Evolutionary conservation across 2,329 filamentous ascomycete species (phyloP).

Genomic region (Karstenula rhodostoma): DNA sequence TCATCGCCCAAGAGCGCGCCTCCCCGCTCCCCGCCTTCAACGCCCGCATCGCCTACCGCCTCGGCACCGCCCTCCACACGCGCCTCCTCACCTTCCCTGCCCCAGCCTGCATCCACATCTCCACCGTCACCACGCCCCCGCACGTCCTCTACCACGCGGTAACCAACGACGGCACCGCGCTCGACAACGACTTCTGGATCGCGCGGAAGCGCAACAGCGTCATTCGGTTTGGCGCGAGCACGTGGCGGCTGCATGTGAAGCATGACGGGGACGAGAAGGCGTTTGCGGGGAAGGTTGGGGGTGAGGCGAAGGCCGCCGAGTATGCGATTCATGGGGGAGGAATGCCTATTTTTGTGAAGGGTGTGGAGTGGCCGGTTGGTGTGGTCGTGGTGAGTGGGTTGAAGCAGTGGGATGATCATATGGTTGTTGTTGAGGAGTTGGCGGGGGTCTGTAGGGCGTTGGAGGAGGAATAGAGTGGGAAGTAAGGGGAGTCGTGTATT

Average conservation of each 20-base stretch:
- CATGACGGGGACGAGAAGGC: constrained; percentile 69
- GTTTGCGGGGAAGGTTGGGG: constrained; percentile 71
- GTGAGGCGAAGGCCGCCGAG: constrained; percentile 54
- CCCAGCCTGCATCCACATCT: constrained; percentile 69
- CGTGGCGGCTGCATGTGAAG: constrained; percentile 76
- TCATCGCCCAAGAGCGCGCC: constrained; percentile 50
- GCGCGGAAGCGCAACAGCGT: constrained; percentile 76
- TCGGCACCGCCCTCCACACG: constrained; percentile 68
- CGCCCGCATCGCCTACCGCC: constrained; percentile 65
- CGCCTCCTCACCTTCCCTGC: constrained; percentile 63
- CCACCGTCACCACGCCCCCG: constrained; percentile 58
- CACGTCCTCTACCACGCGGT: constrained; percentile 73
- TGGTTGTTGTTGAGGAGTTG: constrained; percentile 69
- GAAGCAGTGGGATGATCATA: constrained; percentile 81
- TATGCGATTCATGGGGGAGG: constrained; percentile 84
- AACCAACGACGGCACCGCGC: constrained; percentile 70
- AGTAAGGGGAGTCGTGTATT: not conserved
- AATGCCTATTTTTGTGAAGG: constrained; percentile 72
- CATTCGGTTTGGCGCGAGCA: constrained; percentile 71
- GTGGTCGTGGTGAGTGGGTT: constrained; percentile 80
- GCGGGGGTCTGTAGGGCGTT: constrained; percentile 5
- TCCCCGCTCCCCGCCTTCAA: constrained; percentile 63
- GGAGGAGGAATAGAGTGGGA: not conserved
- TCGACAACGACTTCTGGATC: constrained; percentile 73
- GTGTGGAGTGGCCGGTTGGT: constrained; percentile 76